A percentile compares a stretch with the other conserved stretches of the same genome.
Evolutionary conservation across 192 early-diverging fungal species (phyloP).

Genomic region (Haplosporangium gracile): DNA sequence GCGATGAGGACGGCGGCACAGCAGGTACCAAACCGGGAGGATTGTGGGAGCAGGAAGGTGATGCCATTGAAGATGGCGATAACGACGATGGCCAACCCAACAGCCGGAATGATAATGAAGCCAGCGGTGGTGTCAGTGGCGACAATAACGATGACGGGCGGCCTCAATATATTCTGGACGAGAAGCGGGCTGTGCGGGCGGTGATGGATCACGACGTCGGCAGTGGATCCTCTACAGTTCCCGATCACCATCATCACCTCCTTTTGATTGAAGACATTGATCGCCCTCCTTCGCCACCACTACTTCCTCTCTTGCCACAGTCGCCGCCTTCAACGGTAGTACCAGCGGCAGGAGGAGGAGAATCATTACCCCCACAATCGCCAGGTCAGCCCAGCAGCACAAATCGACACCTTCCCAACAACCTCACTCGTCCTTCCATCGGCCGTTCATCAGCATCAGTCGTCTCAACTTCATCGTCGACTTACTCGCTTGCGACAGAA

Average conservation of each 20-base stretch:
- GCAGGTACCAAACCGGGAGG: neutral
- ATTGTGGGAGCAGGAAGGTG: slow-evolving; percentile 31
- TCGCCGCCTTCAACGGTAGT: neutral
- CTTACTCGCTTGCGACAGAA: slow-evolving; percentile 35
- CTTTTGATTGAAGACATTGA: slow-evolving; percentile 1
- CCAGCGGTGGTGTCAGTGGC: neutral
- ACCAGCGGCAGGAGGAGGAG: neutral
- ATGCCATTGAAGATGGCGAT: slow-evolving; percentile 10
- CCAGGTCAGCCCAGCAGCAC: neutral
- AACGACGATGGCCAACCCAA: neutral
- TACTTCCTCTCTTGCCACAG: neutral
- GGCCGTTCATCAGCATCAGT: neutral
- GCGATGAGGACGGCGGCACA: neutral
- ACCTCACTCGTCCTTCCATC: neutral
- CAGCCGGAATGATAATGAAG: neutral
- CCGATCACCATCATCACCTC: slow-evolving; percentile 3
- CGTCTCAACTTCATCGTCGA: neutral
- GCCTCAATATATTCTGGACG: slow-evolving; percentile 1
- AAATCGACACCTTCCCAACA: neutral
- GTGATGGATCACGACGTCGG: slow-evolving; percentile 5
- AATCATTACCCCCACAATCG: neutral
- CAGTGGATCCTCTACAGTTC: slow-evolving; percentile 12
- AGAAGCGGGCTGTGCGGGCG: slow-evolving; percentile 19
- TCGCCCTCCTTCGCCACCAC: neutral
- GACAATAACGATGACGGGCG: neutral